Evolutionary conservation across 2,329 filamentous ascomycete genomes (phyloP).

Genomic region (Myriosclerotinia scirpicola): DNA sequence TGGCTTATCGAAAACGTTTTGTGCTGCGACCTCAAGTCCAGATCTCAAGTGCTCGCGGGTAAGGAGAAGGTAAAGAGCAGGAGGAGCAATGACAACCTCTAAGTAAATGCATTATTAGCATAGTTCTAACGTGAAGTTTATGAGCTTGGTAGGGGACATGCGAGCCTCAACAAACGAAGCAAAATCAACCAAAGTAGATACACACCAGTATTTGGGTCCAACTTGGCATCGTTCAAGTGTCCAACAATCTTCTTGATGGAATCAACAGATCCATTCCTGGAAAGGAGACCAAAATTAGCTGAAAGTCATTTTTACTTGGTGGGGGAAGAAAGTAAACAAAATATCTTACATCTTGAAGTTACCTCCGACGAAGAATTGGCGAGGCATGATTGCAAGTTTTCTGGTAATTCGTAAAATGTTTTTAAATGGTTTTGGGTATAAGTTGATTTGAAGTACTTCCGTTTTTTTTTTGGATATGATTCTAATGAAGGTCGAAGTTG

Average conservation of each 20-base stretch:
- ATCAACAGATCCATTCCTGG: constrained; percentile 89
- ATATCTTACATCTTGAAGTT: constrained; percentile 96
- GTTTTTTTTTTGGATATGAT: not conserved
- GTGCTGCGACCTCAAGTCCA: constrained; percentile 82
- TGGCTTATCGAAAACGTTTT: constrained; percentile 97
- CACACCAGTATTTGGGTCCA: constrained; percentile 74
- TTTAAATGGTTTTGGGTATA: not conserved
- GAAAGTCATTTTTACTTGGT: constrained; percentile 15
- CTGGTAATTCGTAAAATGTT: constrained; percentile 19
- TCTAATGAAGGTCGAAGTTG: no score
- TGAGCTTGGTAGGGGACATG: not conserved
- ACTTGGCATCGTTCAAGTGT: constrained; percentile 81
- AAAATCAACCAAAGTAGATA: constrained; percentile 30
- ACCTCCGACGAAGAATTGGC: constrained; percentile 95
- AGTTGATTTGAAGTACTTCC: not conserved
- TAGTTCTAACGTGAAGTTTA: not conserved
- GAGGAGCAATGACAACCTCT: constrained; percentile 95
- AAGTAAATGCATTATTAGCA: constrained; percentile 13
- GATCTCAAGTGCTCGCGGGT: constrained; percentile 75
- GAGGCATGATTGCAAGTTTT: constrained; percentile 63
- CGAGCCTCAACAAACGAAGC: constrained; percentile 13
- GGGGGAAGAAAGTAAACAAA: constrained; percentile 18
- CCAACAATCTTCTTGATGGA: constrained; percentile 88
- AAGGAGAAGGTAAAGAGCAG: constrained; percentile 84
- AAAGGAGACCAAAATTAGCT: constrained; percentile 17